Base-by-base conservation (phyloP, 2,329 filamentous ascomycete genomes). In the Madurella mycetomatis region DNA sequence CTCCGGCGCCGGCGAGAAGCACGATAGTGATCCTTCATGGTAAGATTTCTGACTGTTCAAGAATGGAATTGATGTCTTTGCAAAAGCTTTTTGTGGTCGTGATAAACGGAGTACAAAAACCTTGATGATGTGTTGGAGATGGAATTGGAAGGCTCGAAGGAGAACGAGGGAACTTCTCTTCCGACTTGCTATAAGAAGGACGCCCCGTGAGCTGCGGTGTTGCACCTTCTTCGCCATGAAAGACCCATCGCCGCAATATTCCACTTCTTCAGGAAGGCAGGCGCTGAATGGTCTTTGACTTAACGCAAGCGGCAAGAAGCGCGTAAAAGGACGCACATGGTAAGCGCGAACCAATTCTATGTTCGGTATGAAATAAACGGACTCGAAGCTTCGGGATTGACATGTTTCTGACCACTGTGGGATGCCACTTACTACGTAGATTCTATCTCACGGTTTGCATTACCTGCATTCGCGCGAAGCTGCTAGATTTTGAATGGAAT, bases 1-100 rank as follows among this genome's bases (percentile, higher is more conserved):
- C 56, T 47, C 64, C 63, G 52, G 62, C 65, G 31, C 61, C 61
- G 16, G 64, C 54, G 46, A 67, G 39, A 40, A 55, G 19, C 40
- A 66, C 19, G 50, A 65, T 18, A 42, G 61, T 34, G 48, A 59
- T 40, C 62, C 68, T 69, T 69, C 69, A 70, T 71, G 8, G 16
- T 62, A 46, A 18, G 1, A 37, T 15, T 37, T 4, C 34, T 11
- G 13, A 37, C 11, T 15, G 11, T 37, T 37, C 34, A 15, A 37
- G 34, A 37, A 37, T 11, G 34, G 34, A 7, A 37, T 15, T 37
- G 34, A 37, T 37, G 13, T 5, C 11, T 15, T 15, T 34, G 7
- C 9, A 37, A 15, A 37, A 37, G 25, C 25, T 25, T 25, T 25
- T 37, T 12, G 34, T 9, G 34, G 11, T 11, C 11, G 13, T 2